Evolutionary conservation across 2,329 filamentous ascomycete genomes (phyloP), one percentile per base, ranked within the genome.

Genomic region (Tolypocladium pustulatum): DNA sequence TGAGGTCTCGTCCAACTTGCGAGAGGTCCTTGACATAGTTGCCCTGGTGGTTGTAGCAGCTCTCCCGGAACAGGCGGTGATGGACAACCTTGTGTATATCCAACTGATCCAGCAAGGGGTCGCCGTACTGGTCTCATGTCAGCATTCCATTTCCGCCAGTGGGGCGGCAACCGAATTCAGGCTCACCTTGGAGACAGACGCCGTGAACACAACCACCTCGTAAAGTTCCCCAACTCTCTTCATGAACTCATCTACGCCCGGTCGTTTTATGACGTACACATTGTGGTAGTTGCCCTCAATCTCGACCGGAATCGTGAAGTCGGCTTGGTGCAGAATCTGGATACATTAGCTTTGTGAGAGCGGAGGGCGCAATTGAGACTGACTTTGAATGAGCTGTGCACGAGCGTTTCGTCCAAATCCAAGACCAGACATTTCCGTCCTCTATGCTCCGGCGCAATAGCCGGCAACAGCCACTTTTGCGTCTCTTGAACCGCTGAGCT

Each of bases 1-100:
- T 90, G 59, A 99, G 84, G 72, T 97, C 92, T 64, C 94, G 88
- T 56, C 94, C 94, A 60, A 99, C 88, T 80, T 97, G 94, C 54
- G 94, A 97, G 58, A 99, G 83, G 72, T 99, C 94, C 83, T 99
- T 99, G 72, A 99, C 94, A 67, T 99, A 99, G 73, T 99, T 99
- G 66, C 94, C 94, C 77, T 97, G 94, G 72, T 99, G 94, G 72
- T 99, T 99, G 76, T 96, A 97, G 76, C 94, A 99, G 74, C 93
- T 97, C 76, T 99, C 94, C 61, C 94, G 86, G 84, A 99, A 99
- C 32, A 99, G 80, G 55, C 94, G 83, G 73, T 99, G 94, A 71
- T 99, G 94, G 17, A 99, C 89, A 51, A 97, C 94, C 65, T 92
- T 86, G 75, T 99, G 94, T 61, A 99, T 97, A 72, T 99, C 94